A percentile compares a stretch with the other conserved stretches of the same genome.
phyloP scores from a whole-genome alignment of 1,284 basidiomycete species.

The Trametes sp. region DNA sequence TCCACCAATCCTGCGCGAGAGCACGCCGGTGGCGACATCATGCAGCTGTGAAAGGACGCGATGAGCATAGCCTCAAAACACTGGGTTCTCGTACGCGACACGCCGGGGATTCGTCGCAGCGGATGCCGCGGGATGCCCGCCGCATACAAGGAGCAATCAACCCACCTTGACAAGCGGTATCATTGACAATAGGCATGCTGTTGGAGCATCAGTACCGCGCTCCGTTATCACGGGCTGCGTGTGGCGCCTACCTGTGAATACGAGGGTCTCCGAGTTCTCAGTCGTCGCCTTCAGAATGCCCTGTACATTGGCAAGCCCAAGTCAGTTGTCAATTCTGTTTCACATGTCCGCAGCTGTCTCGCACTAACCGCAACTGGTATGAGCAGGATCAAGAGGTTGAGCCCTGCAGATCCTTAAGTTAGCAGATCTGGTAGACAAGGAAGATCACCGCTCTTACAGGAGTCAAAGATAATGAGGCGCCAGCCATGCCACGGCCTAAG shows the following conservation, averaged over 20 bases:
- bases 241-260: slow-evolving; percentile 66
- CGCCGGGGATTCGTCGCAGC: neutral
- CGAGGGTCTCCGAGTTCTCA: slow-evolving; percentile 61
- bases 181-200: slow-evolving; percentile 71
- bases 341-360: neutral
- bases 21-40: slow-evolving; percentile 80
- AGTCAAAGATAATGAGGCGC: slow-evolving; percentile 60
- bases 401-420: slow-evolving; percentile 50
- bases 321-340: neutral
- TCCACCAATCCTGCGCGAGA: slow-evolving; percentile 79
- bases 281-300: slow-evolving; percentile 70
- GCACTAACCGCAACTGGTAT: slow-evolving; percentile 67
- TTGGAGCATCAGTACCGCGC: slow-evolving; percentile 7
- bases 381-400: slow-evolving; percentile 66
- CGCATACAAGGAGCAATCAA: slow-evolving; percentile 3
- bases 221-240: neutral
- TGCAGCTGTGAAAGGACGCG: slow-evolving; percentile 59
- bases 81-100: neutral
- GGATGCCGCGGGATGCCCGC: neutral
- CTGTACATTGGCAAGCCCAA: slow-evolving; percentile 44
- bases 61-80: neutral
- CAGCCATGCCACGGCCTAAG: slow-evolving; percentile 54
- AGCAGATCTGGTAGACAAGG: no score
- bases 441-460: slow-evolving; percentile 56
- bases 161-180: slow-evolving; percentile 77